Base-by-base conservation (phyloP, 768 basidiomycete species). In the Stropharia rugosoannulata region DNA sequence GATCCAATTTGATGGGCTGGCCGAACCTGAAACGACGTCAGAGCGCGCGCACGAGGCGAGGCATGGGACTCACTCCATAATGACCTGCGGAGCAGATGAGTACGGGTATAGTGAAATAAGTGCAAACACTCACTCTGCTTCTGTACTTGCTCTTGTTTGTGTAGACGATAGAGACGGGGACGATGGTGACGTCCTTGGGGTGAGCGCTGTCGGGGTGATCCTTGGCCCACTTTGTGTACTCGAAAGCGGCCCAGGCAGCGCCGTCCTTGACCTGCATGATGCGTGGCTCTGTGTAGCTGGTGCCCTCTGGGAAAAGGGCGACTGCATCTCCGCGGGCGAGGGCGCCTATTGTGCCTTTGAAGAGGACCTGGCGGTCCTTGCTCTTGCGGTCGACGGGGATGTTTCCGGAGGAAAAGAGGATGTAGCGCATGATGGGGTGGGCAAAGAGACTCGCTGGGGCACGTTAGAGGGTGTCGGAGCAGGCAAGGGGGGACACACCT, bases 131-230 rank as follows among this genome's bases (percentile, higher is more conserved):
- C 56, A 95, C 95, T 61, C 84, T 73, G 67, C 93, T 95, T 59
- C 95, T 80, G 68, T 98, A 99, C 75, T 95, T 96, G 36, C 89
- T 85, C 72, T 99, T 98, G 75, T 98, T 87, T 54, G 92, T 93
- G 70, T 98, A 98, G 12, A 93, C 93, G 59, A 99, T 94, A 4
- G 91, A 86, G 18, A 86, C 84, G 6, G 95, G 94, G 38, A 96
- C 73, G 59, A 98, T 81, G 25, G 80, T 74, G 4, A 90, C 80
- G 19, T 81, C 79, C 61, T 79, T 71, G 35, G 68, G 61, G 35
- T 70, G 63, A 0, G 73, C 75, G 49, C 70, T 68, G 57, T 76
- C 76, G 25, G 82, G 77, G 63, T 85, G 75, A 54, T 85, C 83
- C 57, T 73, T 73, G 37, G 83, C 76, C 84, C 92, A 95, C 63